Conservation (phyloP, 495 filamentous ascomycete genomes). For the Elasticomyces elasticus region DNA sequence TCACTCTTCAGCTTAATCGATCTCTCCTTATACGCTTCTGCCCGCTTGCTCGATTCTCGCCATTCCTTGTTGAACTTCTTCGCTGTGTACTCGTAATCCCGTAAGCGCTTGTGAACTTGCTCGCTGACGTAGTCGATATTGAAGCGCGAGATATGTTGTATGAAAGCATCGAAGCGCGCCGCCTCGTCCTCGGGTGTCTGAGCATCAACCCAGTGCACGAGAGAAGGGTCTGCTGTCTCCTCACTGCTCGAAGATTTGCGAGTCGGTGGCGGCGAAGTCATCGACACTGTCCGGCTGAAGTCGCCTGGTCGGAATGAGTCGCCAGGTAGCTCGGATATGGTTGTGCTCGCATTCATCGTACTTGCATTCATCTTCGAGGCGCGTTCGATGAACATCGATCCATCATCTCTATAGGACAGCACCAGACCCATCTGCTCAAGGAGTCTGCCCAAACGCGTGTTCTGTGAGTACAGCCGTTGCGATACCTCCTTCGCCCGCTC, state of each 20-base stretch:
- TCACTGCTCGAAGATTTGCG: slow-evolving; percentile 36
- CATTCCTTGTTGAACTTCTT: slow-evolving; percentile 87
- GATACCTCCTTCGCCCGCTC: slow-evolving; percentile 69
- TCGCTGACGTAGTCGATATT: slow-evolving; percentile 76
- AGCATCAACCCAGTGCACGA: slow-evolving; percentile 70
- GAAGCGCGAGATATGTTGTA: slow-evolving; percentile 60
- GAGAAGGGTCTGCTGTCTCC: slow-evolving; percentile 46
- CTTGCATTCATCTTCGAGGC: slow-evolving; percentile 56
- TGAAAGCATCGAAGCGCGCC: slow-evolving; percentile 58
- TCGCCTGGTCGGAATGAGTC: slow-evolving; percentile 42
- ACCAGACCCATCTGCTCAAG: slow-evolving; percentile 79
- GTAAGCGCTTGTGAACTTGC: slow-evolving; percentile 70
- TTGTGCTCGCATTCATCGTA: slow-evolving; percentile 47
- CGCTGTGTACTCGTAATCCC: slow-evolving; percentile 79
- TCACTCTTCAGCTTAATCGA: slow-evolving; percentile 75
- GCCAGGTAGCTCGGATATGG: slow-evolving; percentile 45
- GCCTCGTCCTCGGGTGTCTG: slow-evolving; percentile 56
- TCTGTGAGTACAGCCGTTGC: slow-evolving; percentile 64
- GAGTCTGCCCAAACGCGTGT: slow-evolving; percentile 63
- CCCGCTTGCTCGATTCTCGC: slow-evolving; percentile 31
- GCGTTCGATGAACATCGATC: slow-evolving; percentile 62
- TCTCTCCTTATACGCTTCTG: slow-evolving; percentile 67
- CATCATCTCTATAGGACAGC: slow-evolving; percentile 58
- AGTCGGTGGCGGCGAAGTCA: slow-evolving; percentile 24
- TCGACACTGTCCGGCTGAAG: slow-evolving; percentile 30